These are phyloP conservation scores for Aspergillus kassunensis DNA, from an alignment of 495 filamentous ascomycete species.

Conservation along the genomic window DNA sequence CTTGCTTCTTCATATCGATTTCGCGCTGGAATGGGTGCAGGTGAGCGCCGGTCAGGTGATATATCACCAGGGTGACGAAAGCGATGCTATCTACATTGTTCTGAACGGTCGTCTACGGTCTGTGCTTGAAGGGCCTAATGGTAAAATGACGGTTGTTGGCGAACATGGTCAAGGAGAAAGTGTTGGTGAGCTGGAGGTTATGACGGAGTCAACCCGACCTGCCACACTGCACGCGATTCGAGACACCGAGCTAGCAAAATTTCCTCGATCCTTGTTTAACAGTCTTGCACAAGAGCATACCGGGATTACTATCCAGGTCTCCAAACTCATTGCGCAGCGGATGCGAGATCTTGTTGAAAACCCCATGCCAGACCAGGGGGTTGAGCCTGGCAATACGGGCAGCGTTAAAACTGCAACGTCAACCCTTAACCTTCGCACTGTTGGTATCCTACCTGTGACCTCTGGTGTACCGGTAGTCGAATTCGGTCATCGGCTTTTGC, in stretches of 20 bases:
- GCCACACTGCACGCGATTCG: slow-evolving; percentile 93
- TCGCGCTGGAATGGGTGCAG: slow-evolving; percentile 96
- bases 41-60: slow-evolving; percentile 92
- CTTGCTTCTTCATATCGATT: slow-evolving; percentile 95
- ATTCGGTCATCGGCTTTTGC: slow-evolving; percentile 85
- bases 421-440: slow-evolving; percentile 86
- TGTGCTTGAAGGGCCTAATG: slow-evolving; percentile 71
- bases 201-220: slow-evolving; percentile 87
- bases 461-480: slow-evolving; percentile 91
- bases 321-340: slow-evolving; percentile 93
- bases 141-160: slow-evolving; percentile 81
- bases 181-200: slow-evolving; percentile 92
- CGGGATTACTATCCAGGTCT: slow-evolving; percentile 97
- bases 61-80: slow-evolving; percentile 90
- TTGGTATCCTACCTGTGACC: slow-evolving; percentile 86
- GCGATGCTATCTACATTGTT: slow-evolving; percentile 97
- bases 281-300: slow-evolving; percentile 95
- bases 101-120: slow-evolving; percentile 85
- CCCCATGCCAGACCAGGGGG: slow-evolving; percentile 61
- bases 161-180: slow-evolving; percentile 98
- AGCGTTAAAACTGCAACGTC: slow-evolving; percentile 72
- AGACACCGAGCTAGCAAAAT: slow-evolving; percentile 93
- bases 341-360: slow-evolving; percentile 88
- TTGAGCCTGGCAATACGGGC: slow-evolving; percentile 53
- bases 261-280: slow-evolving; percentile 94